Evolutionary conservation across 257 asterid genomes (phyloP).

Genomic region (Nicotiana tabacum): DNA sequence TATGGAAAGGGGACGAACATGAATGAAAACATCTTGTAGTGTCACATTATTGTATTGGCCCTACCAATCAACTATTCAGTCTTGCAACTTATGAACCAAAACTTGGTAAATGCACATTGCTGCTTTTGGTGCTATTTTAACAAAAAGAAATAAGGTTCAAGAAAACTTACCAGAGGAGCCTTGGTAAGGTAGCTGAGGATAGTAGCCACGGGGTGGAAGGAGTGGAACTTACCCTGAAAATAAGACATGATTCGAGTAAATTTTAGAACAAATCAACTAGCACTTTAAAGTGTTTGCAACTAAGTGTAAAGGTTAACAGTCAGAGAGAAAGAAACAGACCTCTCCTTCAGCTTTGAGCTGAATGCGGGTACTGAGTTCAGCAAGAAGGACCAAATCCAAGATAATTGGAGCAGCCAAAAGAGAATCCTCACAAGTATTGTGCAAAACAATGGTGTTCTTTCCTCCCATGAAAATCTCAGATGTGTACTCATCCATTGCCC

Average conservation of each 20-base stretch:
- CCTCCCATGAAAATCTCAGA: conserved; percentile 99
- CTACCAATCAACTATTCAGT: background rate
- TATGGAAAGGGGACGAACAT: too few relatives aligned
- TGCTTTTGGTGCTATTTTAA: background rate
- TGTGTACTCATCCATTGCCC: conserved; percentile 99
- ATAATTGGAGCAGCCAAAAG: conserved; percentile 96
- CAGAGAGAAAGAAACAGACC: conserved; percentile 29
- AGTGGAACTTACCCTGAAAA: conserved; percentile 80
- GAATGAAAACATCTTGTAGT: too few relatives aligned
- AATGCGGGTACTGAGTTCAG: conserved; percentile 92
- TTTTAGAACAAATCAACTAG: background rate
- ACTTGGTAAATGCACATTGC: background rate
- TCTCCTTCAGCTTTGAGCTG: conserved; percentile 75
- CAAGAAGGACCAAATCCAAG: conserved; percentile 92
- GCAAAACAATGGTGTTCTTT: conserved; percentile 80
- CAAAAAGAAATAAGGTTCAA: background rate
- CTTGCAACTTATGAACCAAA: background rate
- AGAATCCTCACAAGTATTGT: conserved; percentile 96
- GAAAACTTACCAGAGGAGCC: conserved; percentile 78
- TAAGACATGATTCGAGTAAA: background rate
- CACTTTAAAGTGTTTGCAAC: background rate
- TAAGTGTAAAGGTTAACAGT: background rate
- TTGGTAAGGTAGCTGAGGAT: conserved; percentile 94
- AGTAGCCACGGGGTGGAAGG: conserved; percentile 97
- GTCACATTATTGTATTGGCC: background rate